phyloP scores from a whole-genome alignment of 768 basidiomycete species.

The Erythrobasidium yunnanense region DNA sequence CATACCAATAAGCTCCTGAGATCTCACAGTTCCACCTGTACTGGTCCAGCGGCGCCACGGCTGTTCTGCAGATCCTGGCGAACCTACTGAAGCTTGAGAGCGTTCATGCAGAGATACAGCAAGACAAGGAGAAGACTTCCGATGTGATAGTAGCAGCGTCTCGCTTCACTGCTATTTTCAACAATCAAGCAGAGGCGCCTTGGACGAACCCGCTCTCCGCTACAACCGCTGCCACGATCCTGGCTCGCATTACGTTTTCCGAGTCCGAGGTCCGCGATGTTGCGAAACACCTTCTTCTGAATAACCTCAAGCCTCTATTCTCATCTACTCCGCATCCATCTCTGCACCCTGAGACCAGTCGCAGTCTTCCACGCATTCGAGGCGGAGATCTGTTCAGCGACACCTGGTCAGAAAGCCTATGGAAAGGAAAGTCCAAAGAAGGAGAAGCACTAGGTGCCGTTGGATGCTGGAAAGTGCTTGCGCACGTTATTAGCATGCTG shows the following conservation, averaged over 20 bases:
- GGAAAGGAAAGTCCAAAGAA: constrained; percentile 5
- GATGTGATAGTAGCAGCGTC: no score
- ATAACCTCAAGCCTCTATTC: constrained; percentile 16
- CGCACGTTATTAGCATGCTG: neutral
- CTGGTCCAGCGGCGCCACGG: no score
- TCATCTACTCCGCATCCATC: neutral
- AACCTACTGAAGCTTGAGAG: no score
- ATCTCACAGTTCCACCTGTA: no score
- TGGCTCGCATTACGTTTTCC: no score
- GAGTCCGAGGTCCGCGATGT: no score
- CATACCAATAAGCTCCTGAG: no score
- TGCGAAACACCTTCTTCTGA: neutral
- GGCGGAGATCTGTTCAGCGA: constrained; percentile 18
- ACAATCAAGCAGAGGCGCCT: no score
- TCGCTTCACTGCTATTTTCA: no score
- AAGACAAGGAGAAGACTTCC: no score
- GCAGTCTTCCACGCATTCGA: neutral
- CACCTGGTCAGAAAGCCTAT: neutral
- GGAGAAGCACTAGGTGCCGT: neutral
- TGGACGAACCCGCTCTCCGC: neutral
- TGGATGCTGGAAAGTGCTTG: constrained; percentile 20
- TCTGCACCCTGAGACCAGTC: constrained; percentile 17
- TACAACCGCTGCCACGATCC: neutral
- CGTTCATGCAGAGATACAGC: neutral
- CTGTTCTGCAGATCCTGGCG: no score